Percentiles rank a stretch among this genome's conserved stretches.
Evolutionary conservation across 2,329 filamentous ascomycete genomes (phyloP).

Genomic region (Hypoxylon sp.): DNA sequence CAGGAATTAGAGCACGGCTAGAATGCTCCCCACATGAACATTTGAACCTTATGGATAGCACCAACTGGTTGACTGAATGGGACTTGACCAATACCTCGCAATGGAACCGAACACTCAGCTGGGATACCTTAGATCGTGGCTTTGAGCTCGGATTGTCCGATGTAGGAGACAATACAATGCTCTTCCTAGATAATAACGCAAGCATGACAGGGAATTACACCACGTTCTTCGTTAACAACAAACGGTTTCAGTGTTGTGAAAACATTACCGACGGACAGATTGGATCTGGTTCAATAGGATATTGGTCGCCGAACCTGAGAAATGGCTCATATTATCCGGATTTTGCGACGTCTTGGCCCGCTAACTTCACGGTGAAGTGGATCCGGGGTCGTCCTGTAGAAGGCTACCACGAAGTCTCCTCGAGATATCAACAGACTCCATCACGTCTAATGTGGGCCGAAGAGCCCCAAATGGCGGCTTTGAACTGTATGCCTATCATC

Average conservation of each 20-base stretch:
- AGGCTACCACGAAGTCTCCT: constrained; percentile 15
- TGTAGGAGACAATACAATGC: constrained; percentile 17
- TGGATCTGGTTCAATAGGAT: constrained; percentile 34
- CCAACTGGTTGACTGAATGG: constrained; percentile 36
- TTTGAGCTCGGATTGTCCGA: constrained; percentile 33
- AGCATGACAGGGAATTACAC: constrained; percentile 22
- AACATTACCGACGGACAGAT: constrained; percentile 29
- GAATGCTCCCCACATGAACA: constrained; percentile 39
- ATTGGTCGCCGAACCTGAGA: constrained; percentile 37
- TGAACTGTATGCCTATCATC: constrained; percentile 42
- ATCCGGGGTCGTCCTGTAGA: constrained; percentile 34
- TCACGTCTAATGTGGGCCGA: constrained; percentile 33
- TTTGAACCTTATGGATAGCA: constrained; percentile 13
- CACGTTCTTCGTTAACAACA: constrained; percentile 36
- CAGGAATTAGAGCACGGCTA: constrained; percentile 32
- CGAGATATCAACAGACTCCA: not conserved
- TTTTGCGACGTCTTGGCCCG: constrained; percentile 25
- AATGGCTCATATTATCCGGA: constrained; percentile 15
- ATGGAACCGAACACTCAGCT: constrained; percentile 24
- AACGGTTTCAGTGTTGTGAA: constrained; percentile 36
- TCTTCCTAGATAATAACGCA: constrained; percentile 12
- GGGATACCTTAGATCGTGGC: constrained; percentile 21
- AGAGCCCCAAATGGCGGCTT: constrained; percentile 33
- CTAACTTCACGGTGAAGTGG: constrained; percentile 45
- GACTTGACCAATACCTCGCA: constrained; percentile 28